Percentiles rank a stretch among this genome's conserved stretches.
Conservation (phyloP, 371 early-diverging fungal genomes). For the Syncephalis plumigaleata region DNA sequence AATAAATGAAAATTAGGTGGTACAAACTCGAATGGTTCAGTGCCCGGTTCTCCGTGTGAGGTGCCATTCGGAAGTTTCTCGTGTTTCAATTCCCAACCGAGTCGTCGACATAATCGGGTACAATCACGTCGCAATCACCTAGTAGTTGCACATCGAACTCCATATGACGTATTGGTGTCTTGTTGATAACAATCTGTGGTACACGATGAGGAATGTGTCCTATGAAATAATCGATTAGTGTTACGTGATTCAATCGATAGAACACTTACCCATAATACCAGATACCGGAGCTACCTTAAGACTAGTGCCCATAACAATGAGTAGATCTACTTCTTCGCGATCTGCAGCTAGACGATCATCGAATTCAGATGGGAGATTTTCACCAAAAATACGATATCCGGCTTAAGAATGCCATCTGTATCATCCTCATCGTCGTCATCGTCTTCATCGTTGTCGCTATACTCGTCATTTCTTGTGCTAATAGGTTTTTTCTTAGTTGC, state of each 20-base stretch:
- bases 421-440: too few species aligned
- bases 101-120: conserved; percentile 54
- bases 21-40: conserved; percentile 8
- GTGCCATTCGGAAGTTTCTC: conserved; percentile 11
- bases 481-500: conserved; percentile 4
- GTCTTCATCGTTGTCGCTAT: too few species aligned
- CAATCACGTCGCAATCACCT: conserved; percentile 76
- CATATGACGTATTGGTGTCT: conserved; percentile 62
- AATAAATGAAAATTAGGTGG: conserved; percentile 17
- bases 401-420: conserved; percentile 17
- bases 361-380: conserved; percentile 65
- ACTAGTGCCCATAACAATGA: conserved; percentile 90
- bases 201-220: conserved; percentile 37
- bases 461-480: conserved; percentile 15
- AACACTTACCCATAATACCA: conserved; percentile 50
- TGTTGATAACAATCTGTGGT: conserved; percentile 84
- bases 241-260: too few species aligned
- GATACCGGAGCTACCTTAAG: conserved; percentile 91
- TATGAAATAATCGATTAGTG: background rate
- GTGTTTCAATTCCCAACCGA: conserved; percentile 49
- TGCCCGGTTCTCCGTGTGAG: conserved; percentile 7
- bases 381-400: conserved; percentile 88
- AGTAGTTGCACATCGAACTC: conserved; percentile 80
- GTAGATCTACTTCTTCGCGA: conserved; percentile 53
- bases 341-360: conserved; percentile 51